phyloP scores from a whole-genome alignment of 2,329 filamentous ascomycete species.

The Fusarium tjaetaba region DNA sequence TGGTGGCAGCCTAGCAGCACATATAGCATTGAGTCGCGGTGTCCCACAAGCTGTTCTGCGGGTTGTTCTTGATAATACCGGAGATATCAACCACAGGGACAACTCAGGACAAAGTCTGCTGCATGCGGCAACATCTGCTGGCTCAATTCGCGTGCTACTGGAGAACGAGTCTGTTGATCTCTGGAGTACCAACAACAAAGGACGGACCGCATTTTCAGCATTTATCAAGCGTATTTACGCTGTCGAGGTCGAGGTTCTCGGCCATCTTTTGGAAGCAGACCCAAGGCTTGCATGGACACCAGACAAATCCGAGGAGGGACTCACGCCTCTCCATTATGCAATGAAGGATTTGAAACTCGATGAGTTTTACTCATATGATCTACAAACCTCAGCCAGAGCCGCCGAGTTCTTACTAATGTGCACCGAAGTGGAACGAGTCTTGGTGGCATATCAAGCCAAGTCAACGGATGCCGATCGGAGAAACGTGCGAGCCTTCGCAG shows the following conservation, averaged over 20 bases:
- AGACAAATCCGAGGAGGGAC: fast-evolving
- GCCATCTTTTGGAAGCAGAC: fast-evolving
- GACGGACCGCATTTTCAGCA: background rate
- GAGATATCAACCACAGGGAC: background rate
- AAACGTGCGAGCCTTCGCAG: fast-evolving
- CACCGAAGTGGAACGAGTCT: background rate
- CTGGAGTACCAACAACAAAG: background rate
- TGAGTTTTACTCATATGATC: no score
- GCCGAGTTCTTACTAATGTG: background rate
- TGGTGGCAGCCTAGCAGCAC: fast-evolving
- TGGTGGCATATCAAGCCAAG: fast-evolving
- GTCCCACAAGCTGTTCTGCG: fast-evolving
- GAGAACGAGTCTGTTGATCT: fast-evolving
- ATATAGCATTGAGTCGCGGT: no score
- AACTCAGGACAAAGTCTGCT: fast-evolving
- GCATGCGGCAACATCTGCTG: fast-evolving
- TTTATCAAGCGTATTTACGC: no score
- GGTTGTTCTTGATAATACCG: fast-evolving
- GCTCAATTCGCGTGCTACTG: fast-evolving
- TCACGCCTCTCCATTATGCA: background rate
- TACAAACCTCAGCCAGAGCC: no score
- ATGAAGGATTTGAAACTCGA: no score
- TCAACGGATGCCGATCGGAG: fast-evolving
- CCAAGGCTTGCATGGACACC: background rate
- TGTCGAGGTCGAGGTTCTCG: background rate